A percentile compares a stretch with the other conserved stretches of the same genome.
Evolutionary conservation across 2,329 filamentous ascomycete genomes (phyloP).

Genomic region (Trichoderma brevicompactum): DNA sequence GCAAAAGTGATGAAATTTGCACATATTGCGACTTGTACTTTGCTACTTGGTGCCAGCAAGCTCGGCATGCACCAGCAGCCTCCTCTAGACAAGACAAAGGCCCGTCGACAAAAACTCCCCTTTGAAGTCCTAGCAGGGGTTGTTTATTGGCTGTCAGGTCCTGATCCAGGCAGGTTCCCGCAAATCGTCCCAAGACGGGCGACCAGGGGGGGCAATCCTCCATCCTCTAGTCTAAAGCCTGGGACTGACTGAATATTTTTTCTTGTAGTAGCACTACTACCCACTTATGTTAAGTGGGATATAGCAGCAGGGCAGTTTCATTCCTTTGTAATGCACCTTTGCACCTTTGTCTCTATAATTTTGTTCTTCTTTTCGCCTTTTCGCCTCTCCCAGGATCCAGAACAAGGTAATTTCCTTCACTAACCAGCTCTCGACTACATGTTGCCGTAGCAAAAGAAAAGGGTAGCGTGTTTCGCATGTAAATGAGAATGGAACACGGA

Average conservation of each 20-base stretch:
- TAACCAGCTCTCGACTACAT: background rate
- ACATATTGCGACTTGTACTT: too few relatives aligned
- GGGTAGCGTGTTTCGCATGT: conserved; percentile 18
- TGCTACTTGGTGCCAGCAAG: background rate
- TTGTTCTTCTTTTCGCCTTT: background rate
- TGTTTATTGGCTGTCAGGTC: conserved; percentile 22
- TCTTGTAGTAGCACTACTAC: too few relatives aligned
- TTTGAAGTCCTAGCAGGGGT: conserved; percentile 27
- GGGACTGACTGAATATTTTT: background rate
- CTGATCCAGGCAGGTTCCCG: conserved; percentile 23
- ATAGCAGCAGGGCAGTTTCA: conserved; percentile 4
- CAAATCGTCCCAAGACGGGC: conserved; percentile 7
- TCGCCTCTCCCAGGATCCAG: background rate
- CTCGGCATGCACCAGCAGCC: background rate
- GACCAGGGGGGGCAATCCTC: conserved; percentile 2
- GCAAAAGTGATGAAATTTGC: too few relatives aligned
- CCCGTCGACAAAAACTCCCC: conserved; percentile 15
- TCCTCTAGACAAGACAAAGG: conserved; percentile 18
- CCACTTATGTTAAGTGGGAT: too few relatives aligned
- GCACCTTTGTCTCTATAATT: background rate
- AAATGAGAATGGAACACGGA: conserved; percentile 29
- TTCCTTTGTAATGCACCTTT: conserved; percentile 5
- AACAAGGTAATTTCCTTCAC: background rate
- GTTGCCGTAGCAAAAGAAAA: conserved; percentile 6
- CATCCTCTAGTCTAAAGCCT: background rate